Base-by-base conservation (phyloP, 805 yeast species). In the Nakazawaea wickerhamii region DNA sequence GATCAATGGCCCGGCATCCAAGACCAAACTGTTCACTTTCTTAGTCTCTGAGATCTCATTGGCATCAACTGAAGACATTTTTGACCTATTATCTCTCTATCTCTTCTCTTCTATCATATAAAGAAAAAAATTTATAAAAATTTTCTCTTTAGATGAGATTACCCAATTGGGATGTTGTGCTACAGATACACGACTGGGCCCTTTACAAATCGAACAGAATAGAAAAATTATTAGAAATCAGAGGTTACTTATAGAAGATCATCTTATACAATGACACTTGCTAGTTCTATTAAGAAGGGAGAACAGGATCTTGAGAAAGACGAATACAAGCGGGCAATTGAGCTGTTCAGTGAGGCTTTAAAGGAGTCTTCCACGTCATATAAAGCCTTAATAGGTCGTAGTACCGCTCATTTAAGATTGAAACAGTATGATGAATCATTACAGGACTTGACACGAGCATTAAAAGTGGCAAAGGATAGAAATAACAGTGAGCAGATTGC, bases 1-100 rank as follows among this genome's bases (percentile, higher is more conserved):
- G 52, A 93, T 84, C 51, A 93, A 67, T 5, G 99, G 99, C 39
- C 96, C 93, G 3, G 99, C 98, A 73, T 93, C 99, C 50, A 93
- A 71, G 26, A 87, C 85, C 44, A 95, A 68, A 1, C 80, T 68
- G 48, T 73, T 67, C 23, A 79, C 75, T 46, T 67, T 70, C 8
- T 32, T 45, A 3, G 14, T 18, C 5, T 25, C 35, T 2, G 30
- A 30, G 18, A 21, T 38, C 6, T 33, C 44, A n/a, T 46, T 43
- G n/a, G 41, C 40, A 19, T 36, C 25, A n/a, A 36, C 36, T 14
- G 34, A 36, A 20, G 38, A 25, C 45, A 41, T 41, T 4, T 25
- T 21, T 19, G 15, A 11, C 4, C 14, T 23, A 8, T 14, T 25
- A 10, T 23, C n/a, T n/a, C n/a, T n/a, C n/a, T n/a, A n/a, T n/a